Evolutionary conservation across 108 stramenopile genomes (phyloP), one percentile per base, ranked within the genome.

Genomic region (Cyclotella choctawhatcheeana): DNA sequence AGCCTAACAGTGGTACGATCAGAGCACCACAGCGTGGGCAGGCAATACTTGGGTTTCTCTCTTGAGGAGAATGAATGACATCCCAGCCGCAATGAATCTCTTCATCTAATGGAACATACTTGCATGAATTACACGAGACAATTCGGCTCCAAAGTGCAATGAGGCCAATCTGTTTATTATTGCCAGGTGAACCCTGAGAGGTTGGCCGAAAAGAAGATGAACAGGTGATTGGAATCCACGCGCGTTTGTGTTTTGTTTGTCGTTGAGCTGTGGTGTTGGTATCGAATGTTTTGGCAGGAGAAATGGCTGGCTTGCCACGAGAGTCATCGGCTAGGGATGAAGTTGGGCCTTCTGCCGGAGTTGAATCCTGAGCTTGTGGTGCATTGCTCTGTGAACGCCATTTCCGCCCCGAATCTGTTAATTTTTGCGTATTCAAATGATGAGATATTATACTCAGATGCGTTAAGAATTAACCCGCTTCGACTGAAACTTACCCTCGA

Each of bases 31-130:
- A 94, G 25, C 93, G 86, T 22, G 91, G 87, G 67, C 93, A 94
- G 21, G 55, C 52, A 22, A 92, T 68, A n/a, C 76, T 56, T 27
- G 72, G 73, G 50, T n/a, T n/a, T n/a, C 65, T 50, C 40, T 63
- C 59, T 35, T 88, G 89, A 16, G 56, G 48, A 25, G 81, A 77
- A 30, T 75, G 29, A 8, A 84, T 54, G 7, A 78, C 71, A 71
- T 92, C 91, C 93, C 93, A 94, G 0, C 93, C 91, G 64, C 85
- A 81, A 63, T 89, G 87, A 40, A 94, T 80, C 75, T 94, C 93
- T 82, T 94, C 93, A 40, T 94, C 93, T n/a, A 94, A 66, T 4
- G 89, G 93, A 26, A 84, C 76, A 64, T 94, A 92, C 5, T 73
- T 67, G 65, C 93, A 94, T 64, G 76, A 64, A 48, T 85, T 74